These are phyloP conservation scores for Obba rivulosa DNA, from an alignment of 768 basidiomycete genomes.

Conservation along the genomic window DNA sequence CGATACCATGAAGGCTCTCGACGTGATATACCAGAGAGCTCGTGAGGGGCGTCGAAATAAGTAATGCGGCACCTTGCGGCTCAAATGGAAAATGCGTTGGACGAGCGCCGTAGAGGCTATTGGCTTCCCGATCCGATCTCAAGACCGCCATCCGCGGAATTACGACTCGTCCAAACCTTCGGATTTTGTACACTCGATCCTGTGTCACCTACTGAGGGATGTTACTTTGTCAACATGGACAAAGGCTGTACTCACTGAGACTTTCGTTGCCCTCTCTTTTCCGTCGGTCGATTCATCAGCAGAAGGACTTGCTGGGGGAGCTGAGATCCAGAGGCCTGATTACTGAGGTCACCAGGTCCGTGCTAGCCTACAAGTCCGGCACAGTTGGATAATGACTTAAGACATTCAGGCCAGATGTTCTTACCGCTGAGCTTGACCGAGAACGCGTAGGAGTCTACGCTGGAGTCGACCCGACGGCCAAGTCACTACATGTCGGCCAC, in stretches of 20 bases:
- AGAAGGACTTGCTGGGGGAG: conserved; percentile 27
- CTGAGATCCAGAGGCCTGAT: conserved; percentile 28
- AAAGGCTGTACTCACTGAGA: neutral
- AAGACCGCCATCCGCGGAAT: no score
- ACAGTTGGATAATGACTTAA: no score
- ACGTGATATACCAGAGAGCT: neutral
- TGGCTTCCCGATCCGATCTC: conserved; percentile 16
- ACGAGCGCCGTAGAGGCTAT: conserved; percentile 9
- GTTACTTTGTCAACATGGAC: conserved; percentile 8
- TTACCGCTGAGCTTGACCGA: conserved; percentile 7
- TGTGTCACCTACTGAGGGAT: neutral
- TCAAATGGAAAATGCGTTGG: neutral
- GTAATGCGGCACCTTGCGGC: neutral
- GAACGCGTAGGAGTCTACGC: conserved; percentile 60
- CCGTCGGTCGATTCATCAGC: conserved; percentile 9
- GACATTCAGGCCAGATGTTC: conserved; percentile 7
- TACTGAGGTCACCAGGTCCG: conserved; percentile 31
- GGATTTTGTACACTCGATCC: no score
- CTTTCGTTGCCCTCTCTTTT: conserved; percentile 1
- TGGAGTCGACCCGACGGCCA: conserved; percentile 91
- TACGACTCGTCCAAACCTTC: no score
- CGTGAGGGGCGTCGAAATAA: neutral
- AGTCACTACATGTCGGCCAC: conserved; percentile 89
- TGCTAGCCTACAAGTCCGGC: no score
- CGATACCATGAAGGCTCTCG: neutral